Percentiles rank a stretch among this genome's conserved stretches.
Conservation (phyloP, 1,284 basidiomycete genomes). For the Anthracocystis setariae region DNA sequence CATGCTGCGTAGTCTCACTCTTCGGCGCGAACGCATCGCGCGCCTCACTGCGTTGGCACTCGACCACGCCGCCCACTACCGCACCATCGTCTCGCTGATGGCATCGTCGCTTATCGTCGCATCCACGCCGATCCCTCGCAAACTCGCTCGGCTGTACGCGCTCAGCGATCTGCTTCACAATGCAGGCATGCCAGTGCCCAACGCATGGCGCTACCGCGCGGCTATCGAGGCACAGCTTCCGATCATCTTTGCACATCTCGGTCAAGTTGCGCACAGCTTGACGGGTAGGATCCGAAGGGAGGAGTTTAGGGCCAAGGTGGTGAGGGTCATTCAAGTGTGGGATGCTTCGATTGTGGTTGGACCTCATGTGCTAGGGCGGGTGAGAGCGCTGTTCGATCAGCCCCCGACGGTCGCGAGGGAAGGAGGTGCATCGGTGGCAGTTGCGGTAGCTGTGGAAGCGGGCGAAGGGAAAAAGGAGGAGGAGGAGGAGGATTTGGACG, state of each 20-base stretch:
- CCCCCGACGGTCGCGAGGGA: slow-evolving; percentile 6
- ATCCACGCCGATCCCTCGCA: slow-evolving; percentile 90
- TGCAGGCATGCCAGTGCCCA: slow-evolving; percentile 83
- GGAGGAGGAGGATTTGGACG: slow-evolving; percentile 35
- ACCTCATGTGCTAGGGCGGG: slow-evolving; percentile 77
- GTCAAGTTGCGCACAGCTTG: slow-evolving; percentile 46
- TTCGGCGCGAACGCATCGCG: slow-evolving; percentile 88
- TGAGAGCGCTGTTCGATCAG: slow-evolving; percentile 44
- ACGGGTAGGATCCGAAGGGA: slow-evolving; percentile 56
- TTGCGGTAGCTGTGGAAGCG: not conserved
- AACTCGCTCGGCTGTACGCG: slow-evolving; percentile 90
- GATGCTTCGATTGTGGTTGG: slow-evolving; percentile 82
- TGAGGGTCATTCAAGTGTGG: slow-evolving; percentile 87
- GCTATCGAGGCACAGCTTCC: slow-evolving; percentile 46
- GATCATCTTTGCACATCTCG: slow-evolving; percentile 56
- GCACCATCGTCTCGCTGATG: slow-evolving; percentile 69
- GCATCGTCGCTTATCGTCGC: slow-evolving; percentile 72
- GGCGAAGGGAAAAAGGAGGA: slow-evolving; percentile 6
- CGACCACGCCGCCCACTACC: slow-evolving; percentile 82
- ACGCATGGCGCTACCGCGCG: slow-evolving; percentile 70
- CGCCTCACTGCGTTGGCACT: slow-evolving; percentile 94
- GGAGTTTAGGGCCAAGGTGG: slow-evolving; percentile 79
- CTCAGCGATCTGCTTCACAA: slow-evolving; percentile 98
- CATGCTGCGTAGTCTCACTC: slow-evolving; percentile 86
- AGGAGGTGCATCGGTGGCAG: not conserved